phyloP scores from a whole-genome alignment of 345 rosid genomes.

The Eucalyptus urophylla region DNA sequence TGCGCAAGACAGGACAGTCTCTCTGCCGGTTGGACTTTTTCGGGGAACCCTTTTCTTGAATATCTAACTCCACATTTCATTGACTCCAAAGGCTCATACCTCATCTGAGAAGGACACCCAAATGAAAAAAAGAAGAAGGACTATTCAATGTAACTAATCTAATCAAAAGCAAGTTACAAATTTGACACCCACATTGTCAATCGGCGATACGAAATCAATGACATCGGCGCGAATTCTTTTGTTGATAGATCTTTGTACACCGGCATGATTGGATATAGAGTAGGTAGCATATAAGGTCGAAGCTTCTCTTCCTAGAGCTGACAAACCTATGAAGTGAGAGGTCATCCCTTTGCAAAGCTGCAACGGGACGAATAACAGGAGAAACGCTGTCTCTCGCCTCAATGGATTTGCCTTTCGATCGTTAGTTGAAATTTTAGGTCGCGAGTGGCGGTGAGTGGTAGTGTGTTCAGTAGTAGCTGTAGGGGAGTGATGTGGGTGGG shows the following conservation, averaged over 20 bases:
- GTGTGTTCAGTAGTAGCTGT: neutral
- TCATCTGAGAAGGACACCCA: neutral
- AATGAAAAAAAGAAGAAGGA: neutral
- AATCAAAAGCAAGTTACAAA: neutral
- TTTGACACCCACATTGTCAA: neutral
- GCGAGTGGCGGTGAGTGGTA: neutral
- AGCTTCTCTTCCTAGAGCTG: neutral
- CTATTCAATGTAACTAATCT: neutral
- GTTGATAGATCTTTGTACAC: neutral
- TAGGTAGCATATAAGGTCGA: neutral
- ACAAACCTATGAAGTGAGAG: neutral
- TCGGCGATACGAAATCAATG: neutral
- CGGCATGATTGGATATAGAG: neutral
- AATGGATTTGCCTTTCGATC: neutral
- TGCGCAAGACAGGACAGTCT: neutral
- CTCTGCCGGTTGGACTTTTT: neutral
- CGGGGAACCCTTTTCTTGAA: neutral
- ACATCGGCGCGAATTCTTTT: neutral
- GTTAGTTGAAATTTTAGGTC: neutral
- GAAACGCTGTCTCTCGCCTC: neutral
- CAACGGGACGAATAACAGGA: neutral
- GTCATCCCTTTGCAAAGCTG: neutral
- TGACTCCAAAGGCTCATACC: neutral
- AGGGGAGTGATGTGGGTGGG: conserved; percentile 8
- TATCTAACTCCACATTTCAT: neutral